Base-by-base conservation (phyloP, 2,329 filamentous ascomycete species). In the Lecanicillium sp. region DNA sequence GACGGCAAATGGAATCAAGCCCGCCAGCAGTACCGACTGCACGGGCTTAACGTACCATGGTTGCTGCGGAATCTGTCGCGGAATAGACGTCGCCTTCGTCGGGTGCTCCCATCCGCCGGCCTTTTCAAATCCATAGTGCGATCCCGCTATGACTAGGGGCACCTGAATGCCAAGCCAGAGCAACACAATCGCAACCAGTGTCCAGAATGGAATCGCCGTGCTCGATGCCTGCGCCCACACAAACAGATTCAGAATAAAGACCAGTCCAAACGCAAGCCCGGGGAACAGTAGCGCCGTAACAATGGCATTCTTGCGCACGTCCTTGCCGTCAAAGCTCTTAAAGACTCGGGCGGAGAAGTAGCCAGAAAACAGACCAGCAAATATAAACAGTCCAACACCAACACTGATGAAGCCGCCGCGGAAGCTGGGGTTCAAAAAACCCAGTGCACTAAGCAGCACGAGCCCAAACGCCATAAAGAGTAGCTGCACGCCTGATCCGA, bases 181-280 rank as follows among this genome's bases (percentile, higher is more conserved):
- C 3, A 79, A 65, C 15, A 86, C 60, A 3, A 94, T 75, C 7
- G 69, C 82, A 22, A 92, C 54, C 3, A 94, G 68, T 0, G 85
- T 92, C 25, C 81, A 75, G 49, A 94, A 89, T 0, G 87, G 87
- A 25, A 94, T 80, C 1, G 87, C 87, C 2, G 86, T 94, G 57
- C 83, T 89, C 9, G 85, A 92, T 1, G 86, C 85, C 60, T 94
- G 85, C 1, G 85, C 81, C 87, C 87, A 94, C 42, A 92, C 85
- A 55, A 94, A 94, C 9, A 94, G 69, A 57, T 94, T 94, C 43
- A 94, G 71, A 35, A 90, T 71, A 60, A 94, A 87, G 27, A 89
- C 65, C 20, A 84, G 70, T 8, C 71, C 67, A 54, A 94, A 94
- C 1, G 85, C 64, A 5, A 92, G 69, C 2, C 86, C 86, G 0